Conservation (phyloP, 2,329 filamentous ascomycete genomes). For the Zelopaecilomyces penicillatus region DNA sequence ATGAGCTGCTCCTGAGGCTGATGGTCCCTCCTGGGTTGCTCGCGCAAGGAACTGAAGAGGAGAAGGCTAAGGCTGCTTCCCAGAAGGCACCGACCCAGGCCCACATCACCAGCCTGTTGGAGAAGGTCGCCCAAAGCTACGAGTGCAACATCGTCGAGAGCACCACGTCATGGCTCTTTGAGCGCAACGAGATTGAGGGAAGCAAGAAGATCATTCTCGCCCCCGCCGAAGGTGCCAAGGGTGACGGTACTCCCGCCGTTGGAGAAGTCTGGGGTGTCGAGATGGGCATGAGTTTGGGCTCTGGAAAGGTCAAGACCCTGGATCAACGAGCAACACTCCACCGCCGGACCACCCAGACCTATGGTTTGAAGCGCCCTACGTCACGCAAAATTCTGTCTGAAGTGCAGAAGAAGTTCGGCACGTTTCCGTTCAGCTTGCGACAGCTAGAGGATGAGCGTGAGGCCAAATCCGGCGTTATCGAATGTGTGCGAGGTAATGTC, state of each 20-base stretch:
- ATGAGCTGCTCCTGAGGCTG: slow-evolving; percentile 84
- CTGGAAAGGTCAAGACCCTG: slow-evolving; percentile 89
- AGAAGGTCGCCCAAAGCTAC: slow-evolving; percentile 87
- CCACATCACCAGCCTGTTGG: slow-evolving; percentile 78
- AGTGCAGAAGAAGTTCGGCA: slow-evolving; percentile 93
- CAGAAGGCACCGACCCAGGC: slow-evolving; percentile 77
- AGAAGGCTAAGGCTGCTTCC: slow-evolving; percentile 83
- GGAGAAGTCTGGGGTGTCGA: slow-evolving; percentile 98
- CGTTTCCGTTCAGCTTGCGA: slow-evolving; percentile 94
- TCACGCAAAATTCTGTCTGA: slow-evolving; percentile 89
- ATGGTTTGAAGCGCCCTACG: slow-evolving; percentile 86
- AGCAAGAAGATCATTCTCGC: slow-evolving; percentile 95
- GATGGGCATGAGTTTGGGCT: slow-evolving; percentile 82
- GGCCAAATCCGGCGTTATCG: slow-evolving; percentile 90
- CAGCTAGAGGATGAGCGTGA: slow-evolving; percentile 95
- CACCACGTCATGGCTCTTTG: slow-evolving; percentile 95
- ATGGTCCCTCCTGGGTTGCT: slow-evolving; percentile 88
- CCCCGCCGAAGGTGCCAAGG: slow-evolving; percentile 77
- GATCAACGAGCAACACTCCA: slow-evolving; percentile 85
- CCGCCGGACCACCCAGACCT: slow-evolving; percentile 85
- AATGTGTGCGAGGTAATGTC: slow-evolving; percentile 88
- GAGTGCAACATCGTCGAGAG: slow-evolving; percentile 92
- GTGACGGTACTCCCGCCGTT: slow-evolving; percentile 79
- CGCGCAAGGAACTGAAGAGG: slow-evolving; percentile 77
- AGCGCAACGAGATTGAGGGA: slow-evolving; percentile 94